These are phyloP conservation scores for Suhomyces maxii DNA, from an alignment of 1,139 yeast genomes.

Conservation along the genomic window DNA sequence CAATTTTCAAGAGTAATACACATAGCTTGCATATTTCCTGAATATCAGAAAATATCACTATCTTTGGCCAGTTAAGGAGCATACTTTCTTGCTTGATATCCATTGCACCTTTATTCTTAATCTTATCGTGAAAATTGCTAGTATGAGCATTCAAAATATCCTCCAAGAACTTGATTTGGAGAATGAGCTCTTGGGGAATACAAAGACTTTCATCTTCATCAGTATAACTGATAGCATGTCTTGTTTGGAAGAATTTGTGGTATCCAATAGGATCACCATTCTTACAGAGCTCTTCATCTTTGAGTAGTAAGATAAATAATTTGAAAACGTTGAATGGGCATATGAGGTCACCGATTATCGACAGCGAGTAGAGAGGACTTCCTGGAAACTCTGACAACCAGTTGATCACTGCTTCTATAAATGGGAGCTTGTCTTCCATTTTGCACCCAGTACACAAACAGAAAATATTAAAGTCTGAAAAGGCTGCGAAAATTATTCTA, in stretches of 20 bases:
- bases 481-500: too few species aligned
- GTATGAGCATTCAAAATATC: conserved; percentile 16
- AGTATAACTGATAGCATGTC: conserved; percentile 3
- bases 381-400: conserved; percentile 29
- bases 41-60: conserved; percentile 19
- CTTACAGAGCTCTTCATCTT: conserved; percentile 17
- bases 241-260: background rate
- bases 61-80: conserved; percentile 12
- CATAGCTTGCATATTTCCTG: conserved; percentile 18
- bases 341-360: conserved; percentile 13
- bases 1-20: conserved; percentile 21
- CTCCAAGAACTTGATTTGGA: conserved; percentile 17
- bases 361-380: conserved; percentile 16
- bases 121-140: background rate
- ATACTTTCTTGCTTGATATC: conserved; percentile 1
- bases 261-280: background rate
- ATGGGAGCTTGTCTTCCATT: background rate
- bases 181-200: conserved; percentile 10
- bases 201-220: conserved; percentile 4
- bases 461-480: too few species aligned
- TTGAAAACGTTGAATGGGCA: conserved; percentile 17
- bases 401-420: conserved; percentile 20
- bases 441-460: background rate
- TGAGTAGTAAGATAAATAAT: conserved; percentile 15
- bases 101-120: background rate